phyloP scores from a whole-genome alignment of 129 eudicot species.

The Dittrichia graveolens region DNA sequence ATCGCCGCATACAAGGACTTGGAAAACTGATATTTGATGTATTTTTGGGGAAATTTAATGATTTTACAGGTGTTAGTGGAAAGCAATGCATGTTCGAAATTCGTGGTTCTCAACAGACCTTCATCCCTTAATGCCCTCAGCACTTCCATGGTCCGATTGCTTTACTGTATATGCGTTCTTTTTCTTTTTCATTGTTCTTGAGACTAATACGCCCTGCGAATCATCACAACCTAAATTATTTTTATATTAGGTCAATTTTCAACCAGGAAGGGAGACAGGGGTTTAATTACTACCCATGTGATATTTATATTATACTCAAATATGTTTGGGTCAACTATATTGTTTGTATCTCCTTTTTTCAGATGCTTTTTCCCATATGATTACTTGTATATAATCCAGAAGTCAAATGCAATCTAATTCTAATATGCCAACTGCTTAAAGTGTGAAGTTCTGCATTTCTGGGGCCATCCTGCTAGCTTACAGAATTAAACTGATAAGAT shows the following conservation, averaged over 20 bases:
- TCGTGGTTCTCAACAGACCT: conserved; percentile 74
- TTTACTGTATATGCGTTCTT: too few relatives aligned
- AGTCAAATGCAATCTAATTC: background rate
- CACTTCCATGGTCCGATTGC: conserved; percentile 51
- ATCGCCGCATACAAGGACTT: background rate
- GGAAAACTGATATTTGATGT: background rate
- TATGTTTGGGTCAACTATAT: background rate
- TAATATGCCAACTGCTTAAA: background rate
- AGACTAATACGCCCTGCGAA: too few relatives aligned
- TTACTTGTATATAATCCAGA: background rate
- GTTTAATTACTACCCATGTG: background rate
- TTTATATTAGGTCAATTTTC: background rate
- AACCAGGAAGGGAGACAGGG: background rate
- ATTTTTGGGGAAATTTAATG: background rate
- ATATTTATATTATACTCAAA: background rate
- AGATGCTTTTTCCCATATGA: conserved; percentile 4
- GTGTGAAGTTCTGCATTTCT: background rate
- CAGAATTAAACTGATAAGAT: background rate
- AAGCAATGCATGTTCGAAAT: conserved; percentile 56
- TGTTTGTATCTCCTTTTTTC: conserved; percentile 15
- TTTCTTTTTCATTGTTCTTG: too few relatives aligned
- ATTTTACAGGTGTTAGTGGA: conserved; percentile 60
- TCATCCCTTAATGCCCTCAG: conserved; percentile 61
- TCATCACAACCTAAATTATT: background rate
- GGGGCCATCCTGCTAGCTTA: background rate